Base-by-base conservation (phyloP, 163 green algal species). In the Chlamydomonas reinhardtii region DNA sequence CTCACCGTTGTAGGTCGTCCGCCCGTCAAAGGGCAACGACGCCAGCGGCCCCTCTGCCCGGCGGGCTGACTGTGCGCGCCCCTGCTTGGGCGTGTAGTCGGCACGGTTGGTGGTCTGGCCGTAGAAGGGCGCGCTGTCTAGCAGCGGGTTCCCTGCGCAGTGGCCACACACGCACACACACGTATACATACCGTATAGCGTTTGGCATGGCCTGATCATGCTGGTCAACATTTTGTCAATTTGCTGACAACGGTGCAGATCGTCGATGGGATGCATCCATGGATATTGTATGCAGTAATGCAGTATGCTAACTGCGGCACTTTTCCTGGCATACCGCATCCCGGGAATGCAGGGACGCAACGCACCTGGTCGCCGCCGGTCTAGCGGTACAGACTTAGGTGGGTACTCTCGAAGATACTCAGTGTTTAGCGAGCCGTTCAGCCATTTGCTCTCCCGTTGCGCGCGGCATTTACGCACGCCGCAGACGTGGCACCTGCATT, bases 61-160 rank as follows among this genome's bases (percentile, higher is more conserved):
- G n/a, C 79, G 79, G 25, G 79, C 54, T 2, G 54, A 76, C 32
- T 43, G 25, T 15, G 54, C 27, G 32, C 69, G 69, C 52, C 20
- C 79, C 16, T 73, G 64, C 56, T 87, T 87, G 56, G 35, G 81
- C 17, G 81, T 87, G 81, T 61, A 87, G 71, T 87, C 81, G 31
- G 81, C 70, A 1, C 81, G 56, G 69, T 87, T 43, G 52, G 81
- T 87, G 56, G 81, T 87, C 27, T 19, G 61, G 56, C 56, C 70
- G 37, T 66, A 39, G 70, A 87, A 87, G 35, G 71, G 71, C 22
- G 56, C 56, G 59, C 32, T 59, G 35, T n/a, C 12, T 29, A 79
- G 35, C 25, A 74, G 80, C 68, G 48, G 15, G 35, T 70, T 31
- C 2, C 32, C 76, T 84, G 76, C 2, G 32, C 35, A 64, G 64